A percentile compares a stretch with the other conserved stretches of the same genome.
Conservation (phyloP, 305 asterid genomes). For the Solanum hybrid region DNA sequence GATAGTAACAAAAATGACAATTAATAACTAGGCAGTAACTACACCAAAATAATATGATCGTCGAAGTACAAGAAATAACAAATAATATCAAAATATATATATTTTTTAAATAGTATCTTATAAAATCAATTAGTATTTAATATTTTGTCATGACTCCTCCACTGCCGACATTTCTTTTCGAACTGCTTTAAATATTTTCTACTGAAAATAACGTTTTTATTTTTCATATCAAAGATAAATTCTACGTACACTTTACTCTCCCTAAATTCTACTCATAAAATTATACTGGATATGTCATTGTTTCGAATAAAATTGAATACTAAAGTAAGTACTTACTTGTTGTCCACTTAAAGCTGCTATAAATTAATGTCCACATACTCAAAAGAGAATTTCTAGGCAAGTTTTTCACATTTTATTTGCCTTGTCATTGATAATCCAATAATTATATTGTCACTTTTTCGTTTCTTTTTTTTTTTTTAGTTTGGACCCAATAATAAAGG, state of each 20-base stretch:
- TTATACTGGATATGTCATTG: too few relatives aligned
- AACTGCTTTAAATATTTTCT: too few relatives aligned
- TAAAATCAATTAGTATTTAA: too few relatives aligned
- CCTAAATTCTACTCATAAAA: accelerated
- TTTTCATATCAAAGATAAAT: too few relatives aligned
- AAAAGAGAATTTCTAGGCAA: neutral
- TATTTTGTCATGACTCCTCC: neutral
- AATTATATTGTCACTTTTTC: neutral
- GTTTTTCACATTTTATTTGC: neutral
- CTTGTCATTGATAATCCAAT: neutral
- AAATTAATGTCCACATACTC: neutral
- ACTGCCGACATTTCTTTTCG: too few relatives aligned
- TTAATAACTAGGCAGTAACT: too few relatives aligned
- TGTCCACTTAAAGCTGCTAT: neutral
- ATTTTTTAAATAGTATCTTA: neutral
- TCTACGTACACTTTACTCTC: neutral
- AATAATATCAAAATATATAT: too few relatives aligned
- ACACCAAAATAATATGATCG: neutral
- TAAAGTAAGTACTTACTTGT: neutral
- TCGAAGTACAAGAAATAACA: too few relatives aligned
- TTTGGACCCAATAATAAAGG: neutral
- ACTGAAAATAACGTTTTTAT: too few relatives aligned
- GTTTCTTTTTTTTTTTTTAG: neutral
- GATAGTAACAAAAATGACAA: too few relatives aligned
- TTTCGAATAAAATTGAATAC: too few relatives aligned